phyloP scores from a whole-genome alignment of 805 yeast species.

The Torulaspora franciscae region DNA sequence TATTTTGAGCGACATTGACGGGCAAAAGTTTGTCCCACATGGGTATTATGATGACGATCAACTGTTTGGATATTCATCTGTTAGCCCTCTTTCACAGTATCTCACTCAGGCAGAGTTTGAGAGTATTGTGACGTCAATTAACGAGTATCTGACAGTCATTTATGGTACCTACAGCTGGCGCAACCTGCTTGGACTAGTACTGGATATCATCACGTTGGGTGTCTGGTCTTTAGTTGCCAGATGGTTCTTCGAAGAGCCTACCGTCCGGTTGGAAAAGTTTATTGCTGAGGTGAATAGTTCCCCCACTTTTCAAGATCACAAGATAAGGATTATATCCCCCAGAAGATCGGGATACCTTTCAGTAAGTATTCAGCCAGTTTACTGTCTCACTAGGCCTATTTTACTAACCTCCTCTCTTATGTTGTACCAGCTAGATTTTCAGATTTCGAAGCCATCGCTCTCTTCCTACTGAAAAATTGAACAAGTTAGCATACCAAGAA shows the following conservation, averaged over 20 bases:
- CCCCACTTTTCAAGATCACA: slow-evolving; percentile 15
- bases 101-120: slow-evolving; percentile 39
- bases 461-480: background rate
- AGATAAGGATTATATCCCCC: slow-evolving; percentile 46
- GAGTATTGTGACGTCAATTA: slow-evolving; percentile 43
- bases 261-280: slow-evolving; percentile 42
- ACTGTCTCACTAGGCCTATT: background rate
- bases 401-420: background rate
- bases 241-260: slow-evolving; percentile 25
- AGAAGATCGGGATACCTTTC: slow-evolving; percentile 51
- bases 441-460: slow-evolving; percentile 42
- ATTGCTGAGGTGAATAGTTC: slow-evolving; percentile 34
- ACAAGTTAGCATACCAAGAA: background rate
- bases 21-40: slow-evolving; percentile 32
- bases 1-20: slow-evolving; percentile 24
- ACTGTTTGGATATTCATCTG: slow-evolving; percentile 49
- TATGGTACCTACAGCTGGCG: slow-evolving; percentile 39
- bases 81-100: slow-evolving; percentile 45
- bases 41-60: slow-evolving; percentile 42
- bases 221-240: slow-evolving; percentile 38
- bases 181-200: slow-evolving; percentile 37
- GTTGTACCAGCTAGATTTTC: slow-evolving; percentile 42
- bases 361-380: slow-evolving; percentile 27
- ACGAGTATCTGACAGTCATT: slow-evolving; percentile 39
- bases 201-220: slow-evolving; percentile 41